A percentile compares a stretch with the other conserved stretches of the same genome.
phyloP scores from a whole-genome alignment of 2,329 filamentous ascomycete genomes.

The Tothia fuscella region DNA sequence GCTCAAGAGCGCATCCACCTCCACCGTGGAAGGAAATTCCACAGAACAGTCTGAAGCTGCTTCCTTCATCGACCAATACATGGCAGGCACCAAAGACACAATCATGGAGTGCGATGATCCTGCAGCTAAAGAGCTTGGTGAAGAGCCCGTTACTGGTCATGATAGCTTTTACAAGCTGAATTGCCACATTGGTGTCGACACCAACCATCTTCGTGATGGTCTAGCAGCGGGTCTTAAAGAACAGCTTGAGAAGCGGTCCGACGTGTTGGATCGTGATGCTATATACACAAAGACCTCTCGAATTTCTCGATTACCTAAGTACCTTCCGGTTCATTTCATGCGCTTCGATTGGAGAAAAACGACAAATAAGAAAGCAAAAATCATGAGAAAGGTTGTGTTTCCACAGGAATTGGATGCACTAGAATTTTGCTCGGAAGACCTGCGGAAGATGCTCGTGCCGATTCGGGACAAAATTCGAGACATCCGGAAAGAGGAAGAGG shows the following conservation, averaged over 20 bases:
- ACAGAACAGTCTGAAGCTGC: constrained; percentile 30
- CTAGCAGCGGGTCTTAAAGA: constrained; percentile 72
- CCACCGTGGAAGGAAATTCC: constrained; percentile 24
- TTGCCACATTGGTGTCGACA: constrained; percentile 81
- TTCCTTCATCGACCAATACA: constrained; percentile 78
- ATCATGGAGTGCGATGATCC: constrained; percentile 74
- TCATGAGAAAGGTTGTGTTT: constrained; percentile 97
- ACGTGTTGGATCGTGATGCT: constrained; percentile 58
- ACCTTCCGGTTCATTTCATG: constrained; percentile 92
- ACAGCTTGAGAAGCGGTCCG: constrained; percentile 81
- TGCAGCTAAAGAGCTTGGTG: constrained; percentile 59
- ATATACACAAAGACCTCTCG: constrained; percentile 83
- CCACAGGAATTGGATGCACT: constrained; percentile 84
- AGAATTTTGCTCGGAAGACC: constrained; percentile 88
- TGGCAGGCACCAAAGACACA: constrained; percentile 71
- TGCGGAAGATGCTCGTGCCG: constrained; percentile 71
- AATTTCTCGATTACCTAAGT: constrained; percentile 76
- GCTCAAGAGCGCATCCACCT: constrained; percentile 50
- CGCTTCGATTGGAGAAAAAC: constrained; percentile 97
- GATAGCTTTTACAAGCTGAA: constrained; percentile 86
- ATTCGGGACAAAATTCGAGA: constrained; percentile 96
- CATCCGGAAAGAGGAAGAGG: constrained; percentile 86
- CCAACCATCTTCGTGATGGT: constrained; percentile 84
- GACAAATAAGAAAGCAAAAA: constrained; percentile 97
- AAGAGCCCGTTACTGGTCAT: constrained; percentile 53